Conservation (phyloP, 1,284 basidiomycete species). For the Albatrellus sp. region DNA sequence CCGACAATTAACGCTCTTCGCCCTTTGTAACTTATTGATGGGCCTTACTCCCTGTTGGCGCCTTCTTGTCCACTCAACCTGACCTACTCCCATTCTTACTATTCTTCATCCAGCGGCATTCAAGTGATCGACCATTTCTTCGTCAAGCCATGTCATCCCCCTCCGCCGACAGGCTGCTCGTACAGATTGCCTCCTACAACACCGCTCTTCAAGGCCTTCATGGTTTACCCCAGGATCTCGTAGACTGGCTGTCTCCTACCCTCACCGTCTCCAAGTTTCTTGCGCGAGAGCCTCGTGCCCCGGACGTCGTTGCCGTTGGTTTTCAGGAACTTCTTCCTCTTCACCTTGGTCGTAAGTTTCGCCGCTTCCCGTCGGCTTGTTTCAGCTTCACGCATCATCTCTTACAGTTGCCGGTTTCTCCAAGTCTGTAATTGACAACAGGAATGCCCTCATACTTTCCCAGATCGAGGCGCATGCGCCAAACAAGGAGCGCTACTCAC, state of each 20-base stretch:
- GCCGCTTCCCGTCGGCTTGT: constrained; percentile 12
- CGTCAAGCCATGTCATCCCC: not conserved
- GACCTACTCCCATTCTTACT: not conserved
- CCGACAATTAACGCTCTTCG: no score
- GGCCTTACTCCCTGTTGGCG: no score
- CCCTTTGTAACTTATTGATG: no score
- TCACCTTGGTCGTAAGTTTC: constrained; percentile 56
- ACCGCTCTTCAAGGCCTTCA: constrained; percentile 67
- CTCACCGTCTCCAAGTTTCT: constrained; percentile 65
- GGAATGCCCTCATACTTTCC: constrained; percentile 50
- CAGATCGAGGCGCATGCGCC: constrained; percentile 60
- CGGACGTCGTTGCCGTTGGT: constrained; percentile 80
- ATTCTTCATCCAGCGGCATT: not conserved
- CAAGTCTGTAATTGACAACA: constrained; percentile 44
- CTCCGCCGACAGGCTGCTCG: constrained; percentile 31
- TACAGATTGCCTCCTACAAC: constrained; percentile 80
- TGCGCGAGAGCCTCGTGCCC: constrained; percentile 41
- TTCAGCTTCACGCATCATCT: constrained; percentile 1
- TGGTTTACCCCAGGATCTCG: constrained; percentile 67
- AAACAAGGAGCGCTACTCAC: constrained; percentile 54
- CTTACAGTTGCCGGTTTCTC: constrained; percentile 50
- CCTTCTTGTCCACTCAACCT: not conserved
- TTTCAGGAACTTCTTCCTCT: constrained; percentile 85
- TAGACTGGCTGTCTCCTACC: constrained; percentile 74
- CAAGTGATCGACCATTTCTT: not conserved